Evolutionary conservation across 352 stramenopile species (phyloP), one percentile per base, ranked within the genome.

Genomic region (Globisporangium nodosum): DNA sequence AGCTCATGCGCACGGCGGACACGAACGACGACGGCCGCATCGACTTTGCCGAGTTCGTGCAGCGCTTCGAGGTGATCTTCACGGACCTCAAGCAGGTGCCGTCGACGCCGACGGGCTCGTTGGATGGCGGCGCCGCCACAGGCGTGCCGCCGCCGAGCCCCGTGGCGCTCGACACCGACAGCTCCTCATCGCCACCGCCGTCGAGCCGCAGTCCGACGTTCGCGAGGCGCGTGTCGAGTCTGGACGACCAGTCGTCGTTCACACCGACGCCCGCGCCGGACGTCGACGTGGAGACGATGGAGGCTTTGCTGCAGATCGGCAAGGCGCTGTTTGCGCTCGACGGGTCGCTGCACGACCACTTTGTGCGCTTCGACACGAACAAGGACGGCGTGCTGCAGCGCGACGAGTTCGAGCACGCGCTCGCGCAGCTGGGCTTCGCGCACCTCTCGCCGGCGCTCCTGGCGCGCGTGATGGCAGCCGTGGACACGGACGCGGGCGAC

Each of bases 51-150:
- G 91, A 97, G 71, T 97, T 97, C 60, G 83, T 80, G 31, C 76
- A 89, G 51, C 83, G 91, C 35, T 97, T 97, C 46, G 86, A 96
- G 56, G 81, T 97, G 5, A 95, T 97, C 57, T 97, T 97, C 66
- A 96, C 85, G 18, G 69, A 90, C 52, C 55, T 85, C 20, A 71
- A 78, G 20, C 73, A 83, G 30, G 47, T 52, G 43, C 71, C 66
- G 37, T 59, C 56, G 30, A 71, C 58, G 4, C 60, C 67, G 0
- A 65, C 72, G 49, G 43, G 42, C 11, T 16, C 75, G 1, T 27
- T 27, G 12, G 49, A 68, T 21, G 42, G 58, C 9, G 20, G 16
- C 8, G 11, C n/a, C 8, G n/a, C 18, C 48, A 7, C 21, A 3
- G 24, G 45, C 24, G 20, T 49, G 18, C 63, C 59, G 11, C 60